Base-by-base conservation (phyloP, 2,329 filamentous ascomycete genomes). In the Penicillium carneum region DNA sequence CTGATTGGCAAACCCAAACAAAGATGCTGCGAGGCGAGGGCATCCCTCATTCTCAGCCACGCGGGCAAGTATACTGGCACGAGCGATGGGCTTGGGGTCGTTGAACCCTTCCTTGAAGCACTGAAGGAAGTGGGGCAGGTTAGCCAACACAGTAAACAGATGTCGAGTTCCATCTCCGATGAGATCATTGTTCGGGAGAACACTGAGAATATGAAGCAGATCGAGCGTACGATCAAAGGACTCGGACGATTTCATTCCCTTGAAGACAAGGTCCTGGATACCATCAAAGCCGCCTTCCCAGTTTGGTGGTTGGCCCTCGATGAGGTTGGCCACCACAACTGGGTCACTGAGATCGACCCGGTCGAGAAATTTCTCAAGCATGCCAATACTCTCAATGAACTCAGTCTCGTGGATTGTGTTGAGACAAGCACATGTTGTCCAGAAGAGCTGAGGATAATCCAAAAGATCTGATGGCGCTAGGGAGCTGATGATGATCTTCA, bases 331-430 rank as follows among this genome's bases (percentile, higher is more conserved):
- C 41, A 94, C 84, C 3, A 96, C 87, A 38, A 80, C 84, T 0
- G 88, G 83, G 63, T 90, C 87, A 47, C 86, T 84, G 46, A 99
- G 84, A 74, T 99, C 91, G 23, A 98, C 82, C 74, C 95, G 96
- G 67, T 88, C 86, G 23, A 99, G 80, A 38, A 96, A 88, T 71
- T 91, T 90, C 61, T 96, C 91, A 10, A 99, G 84, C 91, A 99
- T 97, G 54, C 91, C 89, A 12, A 97, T 82, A 23, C 91, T 93
- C 74, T 97, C 95, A 63, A 95, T 86, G 65, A 97, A 99, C 72
- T 99, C 95, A 23, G 90, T 87, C 77, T 99, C 96, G 66, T 98
- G 96, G 72, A 98, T 96, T 0, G 95, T 98, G 72, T 98, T 93
- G 20, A 99, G 81, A 74, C 95, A 99, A 11, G 95, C 95, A 71